Base-by-base conservation (phyloP, 1,284 basidiomycete species). In the Leccinum fuscescens region DNA sequence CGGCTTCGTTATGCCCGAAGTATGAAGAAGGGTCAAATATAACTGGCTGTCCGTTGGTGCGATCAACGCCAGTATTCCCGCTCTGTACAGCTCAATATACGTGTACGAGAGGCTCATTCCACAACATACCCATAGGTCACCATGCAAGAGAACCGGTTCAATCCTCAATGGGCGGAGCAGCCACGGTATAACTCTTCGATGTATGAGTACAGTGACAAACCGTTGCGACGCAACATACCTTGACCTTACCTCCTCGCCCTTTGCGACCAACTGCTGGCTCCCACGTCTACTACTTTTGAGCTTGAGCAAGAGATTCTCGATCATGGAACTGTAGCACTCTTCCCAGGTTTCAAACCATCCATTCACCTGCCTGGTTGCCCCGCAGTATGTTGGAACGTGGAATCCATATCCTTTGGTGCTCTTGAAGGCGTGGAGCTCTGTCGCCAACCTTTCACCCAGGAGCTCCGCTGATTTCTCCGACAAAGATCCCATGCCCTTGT, bases 1-100 rank as follows among this genome's bases (percentile, higher is more conserved):
- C 93, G 12, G 89, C 89, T 77, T 96, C 93, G 63, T 90, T 90
- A 69, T 94, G 93, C 3, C 92, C 93, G 66, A 86, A 94, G 70
- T 89, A 93, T 7, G 86, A 87, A 2, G 91, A 86, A 2, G 92
- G 91, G 69, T 96, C 93, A 69, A 85, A 95, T 51, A 95, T 88
- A 3, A 93, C 79, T 0, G 92, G 89, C 55, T 83, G 72, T 2
- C 80, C 81, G 3, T 80, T 85, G 12, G 65, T 64, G 17, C 67
- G 71, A 61, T 91, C 85, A 17, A 81, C 76, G 1, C 91, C 90
- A 3, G 80, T 84, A 70, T 92, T 92, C 14, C 90, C 90, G 62
- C 86, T 89, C 90, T 90, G 60, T 20, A 14, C 20, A 48, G n/a
- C 33, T 57, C 61, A 33, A 63, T 20, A 27, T 44, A 9, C 33